These are phyloP conservation scores for Colletotrichum endophyticum DNA, from an alignment of 2,329 filamentous ascomycete species.

Conservation along the genomic window DNA sequence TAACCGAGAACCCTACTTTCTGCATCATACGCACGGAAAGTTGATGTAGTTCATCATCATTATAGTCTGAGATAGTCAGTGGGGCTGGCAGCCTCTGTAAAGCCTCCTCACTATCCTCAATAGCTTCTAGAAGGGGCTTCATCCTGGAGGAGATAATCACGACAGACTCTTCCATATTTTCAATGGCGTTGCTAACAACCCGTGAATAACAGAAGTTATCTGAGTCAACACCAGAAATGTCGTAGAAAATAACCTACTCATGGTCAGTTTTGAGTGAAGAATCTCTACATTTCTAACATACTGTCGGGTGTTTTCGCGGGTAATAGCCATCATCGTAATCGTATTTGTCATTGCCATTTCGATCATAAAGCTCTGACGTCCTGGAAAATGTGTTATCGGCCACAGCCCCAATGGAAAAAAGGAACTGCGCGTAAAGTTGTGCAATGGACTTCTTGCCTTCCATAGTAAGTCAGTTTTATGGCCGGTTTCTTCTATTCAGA, in stretches of 20 bases:
- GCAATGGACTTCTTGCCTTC: slow-evolving; percentile 65
- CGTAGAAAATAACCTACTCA: neutral
- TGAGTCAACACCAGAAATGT: neutral
- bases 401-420: slow-evolving; percentile 30
- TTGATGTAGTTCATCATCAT: neutral
- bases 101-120: neutral
- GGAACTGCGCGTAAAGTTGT: slow-evolving; percentile 59
- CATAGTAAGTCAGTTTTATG: neutral
- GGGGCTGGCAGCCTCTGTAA: neutral
- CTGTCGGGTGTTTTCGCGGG: slow-evolving; percentile 21
- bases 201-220: too few species aligned
- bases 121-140: neutral
- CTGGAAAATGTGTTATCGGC: slow-evolving; percentile 20
- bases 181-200: neutral
- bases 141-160: neutral
- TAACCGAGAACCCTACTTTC: neutral
- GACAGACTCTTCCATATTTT: neutral
- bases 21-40: neutral
- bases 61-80: neutral
- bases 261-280: slow-evolving; percentile 27
- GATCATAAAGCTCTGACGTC: slow-evolving; percentile 16
- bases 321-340: too few species aligned
- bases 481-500: neutral
- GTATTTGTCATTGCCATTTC: too few species aligned
- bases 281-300: slow-evolving; percentile 30